Conservation (phyloP, 2,329 filamentous ascomycete genomes). For the Xylariaceae sp. region DNA sequence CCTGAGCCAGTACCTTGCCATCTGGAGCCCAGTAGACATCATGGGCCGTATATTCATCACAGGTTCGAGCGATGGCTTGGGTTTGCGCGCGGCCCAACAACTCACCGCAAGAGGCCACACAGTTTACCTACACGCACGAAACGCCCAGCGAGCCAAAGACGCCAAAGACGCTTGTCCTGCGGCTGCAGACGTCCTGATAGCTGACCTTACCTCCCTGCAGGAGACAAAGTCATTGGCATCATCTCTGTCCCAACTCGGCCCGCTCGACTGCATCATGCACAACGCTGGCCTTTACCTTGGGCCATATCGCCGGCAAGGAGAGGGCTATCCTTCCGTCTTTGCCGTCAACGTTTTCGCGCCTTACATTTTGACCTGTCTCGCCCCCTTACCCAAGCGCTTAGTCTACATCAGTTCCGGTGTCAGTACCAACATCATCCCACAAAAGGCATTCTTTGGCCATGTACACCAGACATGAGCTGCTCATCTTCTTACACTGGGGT, state of each 20-base stretch:
- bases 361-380: constrained; percentile 52
- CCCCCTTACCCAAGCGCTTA: constrained; percentile 43
- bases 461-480: too few species aligned
- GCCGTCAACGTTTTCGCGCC: constrained; percentile 58
- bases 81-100: constrained; percentile 47
- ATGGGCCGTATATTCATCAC: constrained; percentile 41
- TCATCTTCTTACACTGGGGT: too few species aligned
- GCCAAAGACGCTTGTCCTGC: constrained; percentile 46
- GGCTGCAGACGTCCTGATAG: constrained; percentile 49
- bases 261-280: constrained; percentile 55
- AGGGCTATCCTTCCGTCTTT: constrained; percentile 45
- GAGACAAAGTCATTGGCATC: constrained; percentile 50
- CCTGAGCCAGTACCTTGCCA: too few species aligned
- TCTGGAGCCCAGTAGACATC: background rate
- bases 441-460: too few species aligned
- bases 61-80: constrained; percentile 57
- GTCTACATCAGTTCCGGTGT: constrained; percentile 48
- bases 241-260: constrained; percentile 47
- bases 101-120: constrained; percentile 51
- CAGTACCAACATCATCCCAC: too few species aligned
- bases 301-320: constrained; percentile 36
- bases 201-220: constrained; percentile 49
- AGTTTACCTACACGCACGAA: constrained; percentile 58
- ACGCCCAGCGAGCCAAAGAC: constrained; percentile 47
- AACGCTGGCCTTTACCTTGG: constrained; percentile 49